Evolutionary conservation across 2,329 filamentous ascomycete species (phyloP).

Genomic region (Alternaria ventricosa): DNA sequence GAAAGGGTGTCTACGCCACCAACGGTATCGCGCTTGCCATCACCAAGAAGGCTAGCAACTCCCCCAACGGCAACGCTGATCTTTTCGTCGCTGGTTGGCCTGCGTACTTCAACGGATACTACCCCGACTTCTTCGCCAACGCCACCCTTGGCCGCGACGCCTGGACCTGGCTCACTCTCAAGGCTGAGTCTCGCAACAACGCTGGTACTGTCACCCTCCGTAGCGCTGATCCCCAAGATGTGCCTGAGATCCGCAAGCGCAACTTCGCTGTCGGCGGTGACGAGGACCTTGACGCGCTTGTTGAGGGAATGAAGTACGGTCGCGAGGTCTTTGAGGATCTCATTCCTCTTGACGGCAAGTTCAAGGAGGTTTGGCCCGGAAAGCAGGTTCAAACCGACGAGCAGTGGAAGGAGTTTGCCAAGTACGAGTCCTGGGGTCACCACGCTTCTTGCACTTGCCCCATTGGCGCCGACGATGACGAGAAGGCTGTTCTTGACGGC

Average conservation of each 20-base stretch:
- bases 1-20: conserved; percentile 56
- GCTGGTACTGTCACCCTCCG: conserved; percentile 66
- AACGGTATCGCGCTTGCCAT: conserved; percentile 62
- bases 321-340: conserved; percentile 52
- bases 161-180: conserved; percentile 61
- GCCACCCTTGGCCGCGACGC: conserved; percentile 53
- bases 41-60: conserved; percentile 44
- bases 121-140: conserved; percentile 59
- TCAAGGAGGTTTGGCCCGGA: conserved; percentile 59
- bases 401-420: conserved; percentile 47
- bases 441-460: conserved; percentile 65
- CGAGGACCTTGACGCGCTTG: conserved; percentile 59
- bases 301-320: conserved; percentile 62
- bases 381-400: conserved; percentile 51
- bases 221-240: conserved; percentile 66
- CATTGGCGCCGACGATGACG: conserved; percentile 59
- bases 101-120: conserved; percentile 61
- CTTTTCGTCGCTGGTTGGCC: conserved; percentile 62
- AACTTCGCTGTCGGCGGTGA: conserved; percentile 24
- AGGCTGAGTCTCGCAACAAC: conserved; percentile 67
- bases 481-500: conserved; percentile 60
- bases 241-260: conserved; percentile 59
- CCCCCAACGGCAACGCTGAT: conserved; percentile 56
- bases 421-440: conserved; percentile 53
- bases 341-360: conserved; percentile 53